Percentiles rank a stretch among this genome's conserved stretches.
Evolutionary conservation across 768 basidiomycete species (phyloP).

Genomic region (Boletus pseudopeckii): DNA sequence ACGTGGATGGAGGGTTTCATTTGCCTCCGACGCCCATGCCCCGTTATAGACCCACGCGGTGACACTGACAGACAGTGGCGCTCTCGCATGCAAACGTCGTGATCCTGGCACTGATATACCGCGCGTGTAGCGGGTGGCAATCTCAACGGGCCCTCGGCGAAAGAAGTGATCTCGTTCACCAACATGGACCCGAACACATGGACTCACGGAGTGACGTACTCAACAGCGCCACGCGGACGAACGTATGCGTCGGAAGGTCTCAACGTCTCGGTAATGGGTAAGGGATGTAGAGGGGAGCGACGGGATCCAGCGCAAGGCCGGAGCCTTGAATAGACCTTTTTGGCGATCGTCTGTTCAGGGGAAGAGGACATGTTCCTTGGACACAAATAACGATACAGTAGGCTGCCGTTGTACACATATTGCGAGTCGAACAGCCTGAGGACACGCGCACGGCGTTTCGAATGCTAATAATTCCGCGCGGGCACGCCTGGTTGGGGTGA

Average conservation of each 20-base stretch:
- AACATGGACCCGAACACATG: conserved; percentile 10
- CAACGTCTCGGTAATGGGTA: background rate
- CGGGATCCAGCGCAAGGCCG: background rate
- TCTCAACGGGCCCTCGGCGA: conserved; percentile 2
- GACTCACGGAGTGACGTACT: background rate
- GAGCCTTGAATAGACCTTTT: background rate
- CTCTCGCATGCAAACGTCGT: conserved; percentile 28
- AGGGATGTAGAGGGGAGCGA: background rate
- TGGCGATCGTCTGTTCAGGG: no score
- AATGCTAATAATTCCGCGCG: no score
- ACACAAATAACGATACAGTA: no score
- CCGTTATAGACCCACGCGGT: no score
- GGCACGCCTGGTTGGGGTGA: no score
- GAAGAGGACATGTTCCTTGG: no score
- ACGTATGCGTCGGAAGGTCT: background rate
- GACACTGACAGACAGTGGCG: conserved; percentile 13
- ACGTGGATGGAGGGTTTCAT: no score
- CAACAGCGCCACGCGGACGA: background rate
- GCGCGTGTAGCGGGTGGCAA: conserved; percentile 1
- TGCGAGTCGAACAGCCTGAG: no score
- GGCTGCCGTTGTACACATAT: no score
- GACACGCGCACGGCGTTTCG: no score
- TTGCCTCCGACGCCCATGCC: no score
- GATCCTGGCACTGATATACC: conserved; percentile 21
- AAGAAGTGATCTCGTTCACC: conserved; percentile 9